Percentiles rank a stretch among this genome's conserved stretches.
These are phyloP conservation scores for Aureococcus anophagefferens DNA, from an alignment of 108 stramenopile genomes.

Conservation along the genomic window DNA sequence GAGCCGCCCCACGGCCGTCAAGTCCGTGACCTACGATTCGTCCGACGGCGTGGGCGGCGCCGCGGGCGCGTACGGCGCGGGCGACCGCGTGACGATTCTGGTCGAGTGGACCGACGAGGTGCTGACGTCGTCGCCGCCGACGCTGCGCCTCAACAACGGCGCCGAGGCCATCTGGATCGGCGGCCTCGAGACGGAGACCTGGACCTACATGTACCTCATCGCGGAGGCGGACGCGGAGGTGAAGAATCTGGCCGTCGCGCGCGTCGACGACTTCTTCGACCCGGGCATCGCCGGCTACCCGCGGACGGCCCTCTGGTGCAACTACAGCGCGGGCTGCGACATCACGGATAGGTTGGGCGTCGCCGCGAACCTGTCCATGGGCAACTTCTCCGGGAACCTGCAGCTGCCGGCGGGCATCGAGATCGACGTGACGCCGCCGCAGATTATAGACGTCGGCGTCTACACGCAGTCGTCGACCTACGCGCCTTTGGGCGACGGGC, in stretches of 20 bases:
- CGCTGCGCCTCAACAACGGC: background rate
- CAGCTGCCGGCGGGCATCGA: background rate
- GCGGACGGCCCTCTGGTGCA: background rate
- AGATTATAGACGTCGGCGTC: background rate
- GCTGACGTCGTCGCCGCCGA: background rate
- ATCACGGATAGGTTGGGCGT: background rate
- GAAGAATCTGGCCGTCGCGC: slow-evolving; percentile 27
- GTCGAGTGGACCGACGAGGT: slow-evolving; percentile 9
- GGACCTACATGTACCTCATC: background rate
- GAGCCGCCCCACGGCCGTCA: background rate
- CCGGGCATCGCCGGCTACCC: background rate
- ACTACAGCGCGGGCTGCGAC: background rate
- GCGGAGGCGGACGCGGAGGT: background rate
- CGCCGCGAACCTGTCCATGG: background rate
- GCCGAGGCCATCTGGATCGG: background rate
- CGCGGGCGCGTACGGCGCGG: slow-evolving; percentile 7
- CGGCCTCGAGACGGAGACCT: background rate
- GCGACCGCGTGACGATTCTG: background rate
- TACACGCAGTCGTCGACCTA: background rate
- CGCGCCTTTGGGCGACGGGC: background rate
- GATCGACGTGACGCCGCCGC: background rate
- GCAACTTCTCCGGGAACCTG: background rate
- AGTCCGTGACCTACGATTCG: background rate
- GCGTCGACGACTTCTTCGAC: background rate
- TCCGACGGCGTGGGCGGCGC: background rate